phyloP scores from a whole-genome alignment of 176 grass and related monocot species.

The Phyllostachys edulis region DNA sequence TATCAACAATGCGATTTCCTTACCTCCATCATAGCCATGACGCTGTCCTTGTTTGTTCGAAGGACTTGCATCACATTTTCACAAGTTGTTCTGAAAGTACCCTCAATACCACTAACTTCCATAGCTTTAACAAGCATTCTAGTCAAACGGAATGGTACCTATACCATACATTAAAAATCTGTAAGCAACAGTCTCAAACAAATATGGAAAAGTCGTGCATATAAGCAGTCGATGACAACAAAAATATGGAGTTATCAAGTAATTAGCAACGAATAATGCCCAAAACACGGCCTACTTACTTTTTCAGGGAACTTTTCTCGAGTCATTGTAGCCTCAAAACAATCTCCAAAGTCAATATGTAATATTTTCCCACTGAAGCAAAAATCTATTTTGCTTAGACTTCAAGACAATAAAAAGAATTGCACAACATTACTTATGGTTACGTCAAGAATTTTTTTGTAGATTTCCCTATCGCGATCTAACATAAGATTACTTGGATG shows the following conservation, averaged over 20 bases:
- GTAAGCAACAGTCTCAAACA: neutral
- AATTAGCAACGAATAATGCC: neutral
- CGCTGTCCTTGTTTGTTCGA: constrained; percentile 92
- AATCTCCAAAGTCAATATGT: constrained; percentile 99
- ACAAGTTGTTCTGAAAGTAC: constrained; percentile 95
- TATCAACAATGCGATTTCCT: neutral
- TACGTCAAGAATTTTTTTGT: neutral
- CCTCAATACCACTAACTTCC: constrained; percentile 99
- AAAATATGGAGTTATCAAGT: constrained; percentile 5
- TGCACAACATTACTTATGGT: neutral
- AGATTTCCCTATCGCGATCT: constrained; percentile 73
- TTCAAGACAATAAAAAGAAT: constrained; percentile 11
- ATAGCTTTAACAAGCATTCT: constrained; percentile 99
- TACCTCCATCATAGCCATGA: constrained; percentile 99
- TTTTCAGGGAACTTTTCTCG: constrained; percentile 98
- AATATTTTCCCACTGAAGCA: constrained; percentile 93
- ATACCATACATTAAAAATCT: constrained; percentile 23
- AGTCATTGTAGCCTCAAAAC: constrained; percentile 98
- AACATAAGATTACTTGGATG: constrained; percentile 99
- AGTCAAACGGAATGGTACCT: constrained; percentile 98
- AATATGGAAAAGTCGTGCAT: neutral
- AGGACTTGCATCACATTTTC: constrained; percentile 99
- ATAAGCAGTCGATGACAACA: neutral
- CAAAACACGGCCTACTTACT: constrained; percentile 50
- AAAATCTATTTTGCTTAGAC: constrained; percentile 26